Evolutionary conservation across 23 red algal species (phyloP), one percentile per base, ranked within the genome.

Genomic region (Cyanidiococcus yangmingshanensis): DNA sequence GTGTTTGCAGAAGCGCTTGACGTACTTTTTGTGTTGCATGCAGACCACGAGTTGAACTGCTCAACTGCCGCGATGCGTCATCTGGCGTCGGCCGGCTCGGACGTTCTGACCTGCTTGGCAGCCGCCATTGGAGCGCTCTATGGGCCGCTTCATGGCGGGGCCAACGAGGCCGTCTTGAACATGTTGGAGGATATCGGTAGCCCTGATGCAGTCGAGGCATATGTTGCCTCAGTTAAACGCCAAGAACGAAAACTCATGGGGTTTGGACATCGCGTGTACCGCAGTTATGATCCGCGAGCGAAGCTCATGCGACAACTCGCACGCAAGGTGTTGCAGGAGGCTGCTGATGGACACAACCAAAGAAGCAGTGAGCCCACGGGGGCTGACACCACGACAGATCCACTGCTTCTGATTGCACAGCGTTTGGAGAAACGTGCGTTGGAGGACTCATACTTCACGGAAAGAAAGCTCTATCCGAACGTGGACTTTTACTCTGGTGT

Each of bases 401-500:
- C 85, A 17, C 87, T 97, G 39, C 50, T 97, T 18, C 39, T 76
- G 17, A 76, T 97, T 1, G 93, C 93, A 24, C 67, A 41, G 77
- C 82, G 74, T 40, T 75, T 97, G 50, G 93, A 97, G 74, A 51
- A 68, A 74, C 78, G 83, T 1, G 93, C 93, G 16, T 78, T 91
- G 16, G 76, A 67, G 26, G 93, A 97, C 79, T 81, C 90, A 63
- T 97, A 85, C 75, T 97, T 97, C 84, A 85, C 77, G 33, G 67
- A 41, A 68, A 80, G 93, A 32, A 86, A 86, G 39, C 82, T 97
- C 31, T 97, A 87, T 77, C 93, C 93, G 0, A 97, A 97, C 68
- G 87, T 90, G 17, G 93, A 97, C 76, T 97, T 97, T 79, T 97
- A 97, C 79, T 85, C 87, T 31, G 93, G 93, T 32, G 68, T 97